Conservation (phyloP, 2,329 filamentous ascomycete genomes). For the Alternaria sp. region DNA sequence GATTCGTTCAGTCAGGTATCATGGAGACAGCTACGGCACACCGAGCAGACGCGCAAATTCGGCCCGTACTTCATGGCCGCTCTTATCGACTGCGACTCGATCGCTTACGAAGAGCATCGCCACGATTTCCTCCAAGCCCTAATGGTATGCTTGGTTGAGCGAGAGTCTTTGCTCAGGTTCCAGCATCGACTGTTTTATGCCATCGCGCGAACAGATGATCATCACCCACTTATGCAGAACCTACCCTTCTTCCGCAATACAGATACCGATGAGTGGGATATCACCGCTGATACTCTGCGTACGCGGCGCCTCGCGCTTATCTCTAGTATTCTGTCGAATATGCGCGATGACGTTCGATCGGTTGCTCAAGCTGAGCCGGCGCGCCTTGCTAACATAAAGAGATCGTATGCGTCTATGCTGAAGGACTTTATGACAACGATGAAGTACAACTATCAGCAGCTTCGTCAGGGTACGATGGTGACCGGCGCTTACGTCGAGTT, state of each 20-base stretch:
- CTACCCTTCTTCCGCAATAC: constrained; percentile 63
- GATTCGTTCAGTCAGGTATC: constrained; percentile 62
- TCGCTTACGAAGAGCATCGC: constrained; percentile 57
- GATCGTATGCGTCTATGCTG: constrained; percentile 62
- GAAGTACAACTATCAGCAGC: constrained; percentile 68
- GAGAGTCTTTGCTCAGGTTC: constrained; percentile 68
- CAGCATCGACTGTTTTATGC: constrained; percentile 66
- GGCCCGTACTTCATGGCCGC: constrained; percentile 56
- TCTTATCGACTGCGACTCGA: constrained; percentile 51
- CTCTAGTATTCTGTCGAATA: constrained; percentile 66
- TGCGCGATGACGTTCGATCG: constrained; percentile 61
- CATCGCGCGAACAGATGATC: constrained; percentile 58
- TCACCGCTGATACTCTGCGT: constrained; percentile 63
- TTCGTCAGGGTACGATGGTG: constrained; percentile 51
- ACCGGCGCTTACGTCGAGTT: constrained; percentile 68
- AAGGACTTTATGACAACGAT: constrained; percentile 67
- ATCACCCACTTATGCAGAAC: constrained; percentile 63
- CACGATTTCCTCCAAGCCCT: constrained; percentile 62
- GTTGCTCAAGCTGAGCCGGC: constrained; percentile 42
- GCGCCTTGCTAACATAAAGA: constrained; percentile 49
- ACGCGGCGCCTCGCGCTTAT: constrained; percentile 64
- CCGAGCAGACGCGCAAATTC: constrained; percentile 57
- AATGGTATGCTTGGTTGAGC: constrained; percentile 65
- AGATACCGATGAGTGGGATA: constrained; percentile 53
- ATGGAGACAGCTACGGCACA: constrained; percentile 58